Evolutionary conservation across 805 yeast genomes (phyloP).

Genomic region (Teunomyces gatunensis): DNA sequence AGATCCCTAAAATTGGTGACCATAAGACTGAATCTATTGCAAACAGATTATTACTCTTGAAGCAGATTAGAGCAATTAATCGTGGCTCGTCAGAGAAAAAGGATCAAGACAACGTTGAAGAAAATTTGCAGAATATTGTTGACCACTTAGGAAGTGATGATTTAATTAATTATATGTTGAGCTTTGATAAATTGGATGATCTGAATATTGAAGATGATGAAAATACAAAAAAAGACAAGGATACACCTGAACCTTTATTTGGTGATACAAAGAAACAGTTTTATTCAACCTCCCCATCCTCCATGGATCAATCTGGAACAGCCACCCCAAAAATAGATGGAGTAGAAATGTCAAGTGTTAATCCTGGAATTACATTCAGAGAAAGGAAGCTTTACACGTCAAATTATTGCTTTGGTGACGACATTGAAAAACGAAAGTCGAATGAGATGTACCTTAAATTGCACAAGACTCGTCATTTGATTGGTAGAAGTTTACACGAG

Average conservation of each 20-base stretch:
- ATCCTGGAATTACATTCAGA: slow-evolving; percentile 54
- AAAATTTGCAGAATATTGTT: slow-evolving; percentile 33
- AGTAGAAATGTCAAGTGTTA: slow-evolving; percentile 46
- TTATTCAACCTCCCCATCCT: slow-evolving; percentile 8
- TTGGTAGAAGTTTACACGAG: slow-evolving; percentile 65
- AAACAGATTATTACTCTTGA: slow-evolving; percentile 32
- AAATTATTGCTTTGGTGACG: slow-evolving; percentile 62
- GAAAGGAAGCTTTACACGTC: slow-evolving; percentile 62
- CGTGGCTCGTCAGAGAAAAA: slow-evolving; percentile 20
- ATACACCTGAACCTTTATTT: slow-evolving; percentile 4
- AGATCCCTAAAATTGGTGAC: slow-evolving; percentile 36
- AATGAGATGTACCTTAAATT: slow-evolving; percentile 38
- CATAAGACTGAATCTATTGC: slow-evolving; percentile 32
- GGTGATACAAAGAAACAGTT: slow-evolving; percentile 5
- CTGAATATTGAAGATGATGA: slow-evolving; percentile 15
- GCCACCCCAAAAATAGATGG: slow-evolving; percentile 44
- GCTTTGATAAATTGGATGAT: slow-evolving; percentile 5
- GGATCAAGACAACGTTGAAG: slow-evolving; percentile 26
- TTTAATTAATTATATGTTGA: slow-evolving; percentile 13
- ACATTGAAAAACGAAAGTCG: slow-evolving; percentile 41
- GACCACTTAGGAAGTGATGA: slow-evolving; percentile 12
- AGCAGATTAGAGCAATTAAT: slow-evolving; percentile 28
- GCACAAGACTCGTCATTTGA: slow-evolving; percentile 56
- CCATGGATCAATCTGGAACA: slow-evolving; percentile 36
- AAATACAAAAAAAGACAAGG: slow-evolving; percentile 13